Base-by-base conservation (phyloP, 495 filamentous ascomycete species). In the Aspergillus biplanus region DNA sequence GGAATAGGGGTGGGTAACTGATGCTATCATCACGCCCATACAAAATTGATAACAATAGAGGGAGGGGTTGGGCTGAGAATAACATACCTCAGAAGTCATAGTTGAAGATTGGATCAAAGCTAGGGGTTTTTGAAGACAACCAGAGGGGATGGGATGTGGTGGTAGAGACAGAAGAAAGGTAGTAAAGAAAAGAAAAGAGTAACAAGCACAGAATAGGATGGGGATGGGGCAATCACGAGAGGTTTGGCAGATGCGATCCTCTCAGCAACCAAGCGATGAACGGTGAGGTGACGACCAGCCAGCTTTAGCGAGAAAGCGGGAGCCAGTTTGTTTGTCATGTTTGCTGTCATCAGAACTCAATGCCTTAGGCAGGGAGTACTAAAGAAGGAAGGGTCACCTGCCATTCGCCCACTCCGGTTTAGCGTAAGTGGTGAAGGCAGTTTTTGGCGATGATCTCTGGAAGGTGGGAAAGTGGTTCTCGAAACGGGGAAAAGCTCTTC, bases 41-140 rank as follows among this genome's bases (percentile, higher is more conserved):
- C 55, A 44, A 47, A 34, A 65, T 31, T 57, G 63, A 60, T 65
- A 55, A 60, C 63, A 59, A 34, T 35, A 54, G 61, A 78, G 78
- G 61, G 74, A 79, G 64, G 75, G 80, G 69, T 71, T 67, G 63
- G 74, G 75, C 66, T 62, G 67, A 55, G 52, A 61, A 65, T 62
- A 66, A 80, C 79, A 64, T 79, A 81, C 79, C 76, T 81, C 79
- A 78, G 77, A 76, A 78, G 74, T 76, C 79, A 81, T 81, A 63
- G 53, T 78, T 63, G 57, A 62, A 44, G 62, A 63, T 65, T 55
- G 21, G 61, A 48, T 64, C 35, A 47, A 61, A 44, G 57, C 58
- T 46, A 32, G 58, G 48, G 46, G 54, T 33, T 53, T 57, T 54
- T 44, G 52, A 33, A 53, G 52, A 37, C 39, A 35, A 62, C 37